These are phyloP conservation scores for Colletotrichum trifolii DNA, from an alignment of 2,329 filamentous ascomycete species.

Conservation along the genomic window DNA sequence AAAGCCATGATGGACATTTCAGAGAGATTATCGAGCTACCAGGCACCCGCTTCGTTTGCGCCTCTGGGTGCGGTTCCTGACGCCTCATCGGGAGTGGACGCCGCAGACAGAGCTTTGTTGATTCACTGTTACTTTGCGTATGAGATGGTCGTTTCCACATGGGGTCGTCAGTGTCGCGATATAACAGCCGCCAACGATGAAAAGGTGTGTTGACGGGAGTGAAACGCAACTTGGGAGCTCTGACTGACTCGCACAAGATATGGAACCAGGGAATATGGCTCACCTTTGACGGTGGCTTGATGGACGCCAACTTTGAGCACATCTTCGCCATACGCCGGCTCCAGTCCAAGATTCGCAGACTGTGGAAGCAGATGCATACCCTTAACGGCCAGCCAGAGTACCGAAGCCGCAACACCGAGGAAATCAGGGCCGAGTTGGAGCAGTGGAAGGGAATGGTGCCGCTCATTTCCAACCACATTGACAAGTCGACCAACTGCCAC, in stretches of 20 bases:
- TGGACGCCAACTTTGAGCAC: slow-evolving; percentile 9
- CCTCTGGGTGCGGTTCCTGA: background rate
- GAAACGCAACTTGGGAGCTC: background rate
- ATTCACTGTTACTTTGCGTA: slow-evolving; percentile 17
- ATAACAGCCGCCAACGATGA: background rate
- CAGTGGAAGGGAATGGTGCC: slow-evolving; percentile 18
- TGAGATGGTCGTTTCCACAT: slow-evolving; percentile 3
- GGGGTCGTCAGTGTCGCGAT: background rate
- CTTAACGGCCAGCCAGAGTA: slow-evolving; percentile 1
- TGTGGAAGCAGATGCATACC: background rate
- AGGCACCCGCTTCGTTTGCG: background rate
- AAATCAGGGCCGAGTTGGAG: slow-evolving; percentile 13
- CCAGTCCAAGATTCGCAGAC: slow-evolving; percentile 1
- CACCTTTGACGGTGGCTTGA: slow-evolving; percentile 2
- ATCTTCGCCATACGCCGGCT: slow-evolving; percentile 4
- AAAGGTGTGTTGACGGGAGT: background rate
- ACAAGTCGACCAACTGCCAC: slow-evolving; percentile 17
- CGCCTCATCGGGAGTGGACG: background rate
- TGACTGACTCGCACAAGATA: slow-evolving; percentile 5
- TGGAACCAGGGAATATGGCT: background rate
- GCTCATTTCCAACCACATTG: slow-evolving; percentile 5
- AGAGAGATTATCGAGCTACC: background rate
- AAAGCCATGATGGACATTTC: slow-evolving; percentile 1
- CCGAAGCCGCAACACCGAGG: background rate
- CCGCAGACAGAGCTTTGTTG: slow-evolving; percentile 4